Evolutionary conservation across 345 rosid species (phyloP), one percentile per base, ranked within the genome.

Genomic region (Turritis glabra): DNA sequence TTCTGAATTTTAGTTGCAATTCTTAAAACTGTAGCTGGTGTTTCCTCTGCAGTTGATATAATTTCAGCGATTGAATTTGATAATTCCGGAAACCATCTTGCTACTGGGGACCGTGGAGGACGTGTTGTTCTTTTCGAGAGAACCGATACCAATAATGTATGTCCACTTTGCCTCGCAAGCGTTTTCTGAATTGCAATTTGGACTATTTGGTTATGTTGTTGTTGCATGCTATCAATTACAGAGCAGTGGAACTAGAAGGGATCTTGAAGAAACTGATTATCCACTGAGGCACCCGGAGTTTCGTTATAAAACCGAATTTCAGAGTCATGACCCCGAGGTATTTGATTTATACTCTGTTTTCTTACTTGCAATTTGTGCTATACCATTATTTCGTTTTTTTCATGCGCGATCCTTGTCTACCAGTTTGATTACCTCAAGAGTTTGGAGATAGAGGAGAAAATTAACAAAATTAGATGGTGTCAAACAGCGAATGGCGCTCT

Each of bases 401-500:
- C 73, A 63, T 78, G 57, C 3, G 58, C 32, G 22, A 22, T 69
- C 22, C 18, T 47, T 77, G 46, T 64, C 25, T 26, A 46, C 46
- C 86, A 93, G 98, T 93, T 93, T 85, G 98, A 93, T 77, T 93
- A 93, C 79, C 87, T 93, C 63, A 93, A 89, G 87, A 93, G 98
- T 77, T 87, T 93, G 94, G 98, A 93, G 84, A 93, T 93, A 77
- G 98, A 89, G 82, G 98, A 93, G 90, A 93, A 93, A 65, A 93
- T 93, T 68, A 93, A 93, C 87, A 89, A 93, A 70, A 89, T 93
- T 44, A 89, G 89, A 83, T 91, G 97, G 98, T 93, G 96, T 80
- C 98, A 88, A 78, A 73, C 89, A 33, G 94, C 93, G 3, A 93
- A 91, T 67, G 85, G 92, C 12, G 92, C 94, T 7, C 79, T 88